phyloP scores from a whole-genome alignment of 305 asterid genomes.

The Plantago rigida region DNA sequence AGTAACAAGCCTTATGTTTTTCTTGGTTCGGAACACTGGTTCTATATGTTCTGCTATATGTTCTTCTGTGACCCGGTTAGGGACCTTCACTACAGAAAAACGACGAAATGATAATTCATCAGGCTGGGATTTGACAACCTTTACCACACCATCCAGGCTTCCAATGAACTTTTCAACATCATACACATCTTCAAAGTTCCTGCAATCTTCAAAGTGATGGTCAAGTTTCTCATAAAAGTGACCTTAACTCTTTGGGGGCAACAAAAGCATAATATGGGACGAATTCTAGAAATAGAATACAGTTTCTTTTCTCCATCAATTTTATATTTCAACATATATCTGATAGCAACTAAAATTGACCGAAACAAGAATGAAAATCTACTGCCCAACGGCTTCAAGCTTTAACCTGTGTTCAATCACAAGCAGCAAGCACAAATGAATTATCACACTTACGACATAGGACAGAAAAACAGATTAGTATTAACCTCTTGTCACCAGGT shows the following conservation, averaged over 20 bases:
- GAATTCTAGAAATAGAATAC: background rate
- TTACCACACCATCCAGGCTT: conserved; percentile 62
- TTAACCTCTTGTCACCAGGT: conserved; percentile 72
- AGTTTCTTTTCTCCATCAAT: background rate
- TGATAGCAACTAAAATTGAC: background rate
- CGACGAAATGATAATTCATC: conserved; percentile 48
- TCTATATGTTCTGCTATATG: conserved; percentile 61
- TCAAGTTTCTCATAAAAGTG: background rate
- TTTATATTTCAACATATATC: no score
- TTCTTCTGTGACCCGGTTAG: conserved; percentile 69
- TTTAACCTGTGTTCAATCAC: background rate
- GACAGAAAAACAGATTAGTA: background rate
- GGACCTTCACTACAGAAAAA: conserved; percentile 75
- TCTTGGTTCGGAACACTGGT: conserved; percentile 62
- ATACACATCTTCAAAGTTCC: conserved; percentile 38
- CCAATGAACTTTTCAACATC: conserved; percentile 28
- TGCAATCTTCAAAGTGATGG: conserved; percentile 15
- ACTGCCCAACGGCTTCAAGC: background rate
- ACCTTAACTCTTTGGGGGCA: background rate
- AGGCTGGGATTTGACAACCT: conserved; percentile 57
- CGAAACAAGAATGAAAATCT: background rate
- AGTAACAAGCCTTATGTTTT: conserved; percentile 70
- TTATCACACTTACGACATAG: background rate
- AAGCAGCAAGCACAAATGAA: conserved; percentile 10
- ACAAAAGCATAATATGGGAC: background rate